phyloP scores from a whole-genome alignment of 176 grass and related monocot genomes.

The Oryza longistaminata region DNA sequence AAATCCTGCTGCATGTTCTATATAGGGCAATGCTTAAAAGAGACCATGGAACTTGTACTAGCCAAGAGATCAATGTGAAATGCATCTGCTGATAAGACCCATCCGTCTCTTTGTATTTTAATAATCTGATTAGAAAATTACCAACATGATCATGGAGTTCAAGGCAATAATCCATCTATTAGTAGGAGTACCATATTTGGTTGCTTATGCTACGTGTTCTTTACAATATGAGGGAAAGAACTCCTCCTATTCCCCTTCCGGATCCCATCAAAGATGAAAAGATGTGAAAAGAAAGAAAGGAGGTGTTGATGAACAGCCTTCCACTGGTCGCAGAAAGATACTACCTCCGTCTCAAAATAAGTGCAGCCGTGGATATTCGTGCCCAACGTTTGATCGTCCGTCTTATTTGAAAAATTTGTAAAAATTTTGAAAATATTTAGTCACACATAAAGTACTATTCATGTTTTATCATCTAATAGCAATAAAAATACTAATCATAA shows the following conservation, averaged over 20 bases:
- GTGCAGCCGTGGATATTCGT: too few relatives aligned
- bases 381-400: too few relatives aligned
- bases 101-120: not conserved
- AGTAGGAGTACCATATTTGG: not conserved
- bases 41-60: constrained; percentile 42
- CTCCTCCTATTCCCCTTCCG: not conserved
- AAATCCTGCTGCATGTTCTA: not conserved
- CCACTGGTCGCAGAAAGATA: constrained; percentile 10
- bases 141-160: not conserved
- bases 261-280: constrained; percentile 45
- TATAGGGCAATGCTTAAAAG: constrained; percentile 42
- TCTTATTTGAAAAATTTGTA: too few relatives aligned
- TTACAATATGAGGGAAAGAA: not conserved
- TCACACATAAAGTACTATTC: too few relatives aligned
- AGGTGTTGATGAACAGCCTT: constrained; percentile 2
- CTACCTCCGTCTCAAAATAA: too few relatives aligned
- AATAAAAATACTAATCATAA: too few relatives aligned
- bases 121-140: constrained; percentile 25
- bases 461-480: too few relatives aligned
- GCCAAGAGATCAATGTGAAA: constrained; percentile 48
- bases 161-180: not conserved
- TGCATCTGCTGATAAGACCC: constrained; percentile 49
- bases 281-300: constrained; percentile 44
- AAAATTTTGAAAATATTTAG: too few relatives aligned
- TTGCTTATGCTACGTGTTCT: not conserved